Evolutionary conservation across 371 early-diverging fungal genomes (phyloP).

Genomic region (Parasitella parasitica): DNA sequence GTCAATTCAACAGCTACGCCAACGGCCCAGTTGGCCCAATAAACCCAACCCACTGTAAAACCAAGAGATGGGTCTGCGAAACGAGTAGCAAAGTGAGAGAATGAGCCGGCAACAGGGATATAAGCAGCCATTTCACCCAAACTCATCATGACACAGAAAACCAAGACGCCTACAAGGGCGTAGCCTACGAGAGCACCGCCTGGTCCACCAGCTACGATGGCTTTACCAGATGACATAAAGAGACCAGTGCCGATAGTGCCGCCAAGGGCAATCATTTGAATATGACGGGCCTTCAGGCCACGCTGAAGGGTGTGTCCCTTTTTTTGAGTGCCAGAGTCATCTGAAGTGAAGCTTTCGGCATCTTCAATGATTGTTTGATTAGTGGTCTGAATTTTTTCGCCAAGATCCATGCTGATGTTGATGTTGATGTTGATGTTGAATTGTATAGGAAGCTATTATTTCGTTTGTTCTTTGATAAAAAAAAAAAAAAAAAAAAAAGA

Average conservation of each 20-base stretch:
- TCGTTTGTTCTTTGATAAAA: neutral
- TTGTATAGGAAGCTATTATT: too few species aligned
- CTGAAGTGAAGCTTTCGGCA: conserved; percentile 5
- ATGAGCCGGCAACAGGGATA: conserved; percentile 83
- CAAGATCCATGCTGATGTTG: conserved; percentile 3
- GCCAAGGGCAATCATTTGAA: conserved; percentile 67
- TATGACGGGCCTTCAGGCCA: conserved; percentile 55
- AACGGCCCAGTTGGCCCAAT: conserved; percentile 86
- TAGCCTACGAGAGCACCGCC: conserved; percentile 78
- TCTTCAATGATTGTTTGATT: conserved; percentile 28
- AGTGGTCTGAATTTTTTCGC: conserved; percentile 18
- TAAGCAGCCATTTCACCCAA: conserved; percentile 88
- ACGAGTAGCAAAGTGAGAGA: conserved; percentile 80
- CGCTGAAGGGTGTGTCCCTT: conserved; percentile 29
- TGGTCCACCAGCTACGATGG: conserved; percentile 74
- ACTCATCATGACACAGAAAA: conserved; percentile 80
- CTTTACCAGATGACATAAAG: conserved; percentile 84
- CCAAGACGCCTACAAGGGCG: conserved; percentile 73
- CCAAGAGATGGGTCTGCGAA: conserved; percentile 85
- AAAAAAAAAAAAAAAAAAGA: conserved; percentile 13
- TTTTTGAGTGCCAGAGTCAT: conserved; percentile 4
- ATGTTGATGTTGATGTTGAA: neutral
- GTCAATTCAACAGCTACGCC: conserved; percentile 81
- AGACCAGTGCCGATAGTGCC: conserved; percentile 83
- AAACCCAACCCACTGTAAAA: conserved; percentile 75